Conservation (phyloP, 805 yeast genomes). For the Candida lessepsii region DNA sequence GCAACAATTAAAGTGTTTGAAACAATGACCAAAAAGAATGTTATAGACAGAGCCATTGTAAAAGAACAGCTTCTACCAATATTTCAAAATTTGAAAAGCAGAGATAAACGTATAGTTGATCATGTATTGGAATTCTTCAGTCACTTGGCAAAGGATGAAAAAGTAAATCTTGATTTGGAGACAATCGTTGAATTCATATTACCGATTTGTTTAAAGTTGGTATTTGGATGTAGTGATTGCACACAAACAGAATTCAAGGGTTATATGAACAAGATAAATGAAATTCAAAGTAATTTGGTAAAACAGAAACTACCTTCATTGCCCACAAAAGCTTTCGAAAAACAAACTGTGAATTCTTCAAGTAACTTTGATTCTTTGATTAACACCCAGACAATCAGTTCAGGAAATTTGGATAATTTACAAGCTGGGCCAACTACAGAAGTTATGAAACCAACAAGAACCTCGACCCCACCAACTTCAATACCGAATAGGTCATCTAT, state of each 20-base stretch:
- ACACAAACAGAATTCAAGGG: constrained; percentile 30
- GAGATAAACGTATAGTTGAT: constrained; percentile 63
- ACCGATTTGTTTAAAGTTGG: constrained; percentile 31
- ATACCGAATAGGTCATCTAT: constrained; percentile 6
- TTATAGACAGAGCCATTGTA: constrained; percentile 68
- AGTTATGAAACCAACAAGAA: constrained; percentile 21
- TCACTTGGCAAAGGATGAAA: constrained; percentile 46
- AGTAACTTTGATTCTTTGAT: constrained; percentile 30
- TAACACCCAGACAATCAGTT: constrained; percentile 17
- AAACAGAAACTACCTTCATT: constrained; percentile 21
- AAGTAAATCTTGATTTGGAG: constrained; percentile 31
- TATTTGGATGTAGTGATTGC: constrained; percentile 41
- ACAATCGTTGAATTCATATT: constrained; percentile 26
- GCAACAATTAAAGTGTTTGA: constrained; percentile 62
- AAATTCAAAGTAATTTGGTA: constrained; percentile 21
- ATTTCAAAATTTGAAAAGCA: constrained; percentile 68
- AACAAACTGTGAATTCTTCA: background rate
- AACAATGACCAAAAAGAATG: constrained; percentile 53
- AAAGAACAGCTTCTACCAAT: constrained; percentile 81
- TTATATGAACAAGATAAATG: constrained; percentile 23
- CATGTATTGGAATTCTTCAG: constrained; percentile 46
- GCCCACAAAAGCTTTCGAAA: constrained; percentile 13
- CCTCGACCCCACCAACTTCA: background rate
- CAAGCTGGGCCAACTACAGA: constrained; percentile 14
- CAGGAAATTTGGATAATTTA: constrained; percentile 12